Evolutionary conservation across 2,329 filamentous ascomycete species (phyloP), one percentile per base, ranked within the genome.

Genomic region (Dactylellina parvicollis): DNA sequence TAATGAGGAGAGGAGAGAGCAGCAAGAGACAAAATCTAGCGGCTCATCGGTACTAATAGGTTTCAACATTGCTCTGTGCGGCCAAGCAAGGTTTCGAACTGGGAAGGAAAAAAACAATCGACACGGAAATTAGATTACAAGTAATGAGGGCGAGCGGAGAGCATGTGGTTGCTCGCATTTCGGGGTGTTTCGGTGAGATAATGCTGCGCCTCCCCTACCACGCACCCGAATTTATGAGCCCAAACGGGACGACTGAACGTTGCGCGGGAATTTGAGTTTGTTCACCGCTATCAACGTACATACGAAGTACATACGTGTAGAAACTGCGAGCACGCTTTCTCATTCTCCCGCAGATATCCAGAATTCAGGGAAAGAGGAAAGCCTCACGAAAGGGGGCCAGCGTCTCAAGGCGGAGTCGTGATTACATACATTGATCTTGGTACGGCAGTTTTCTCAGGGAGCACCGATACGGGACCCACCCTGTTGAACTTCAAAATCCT

Each of bases 181-280:
- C 59, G 67, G 69, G 69, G 49, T 73, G 60, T 73, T 73, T 60
- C 60, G 69, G 69, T 73, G 69, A 73, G 69, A 73, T 73, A 56
- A 55, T 73, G 60, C 69, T 73, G 69, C 69, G 69, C 69, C 69
- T 73, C 69, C 69, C 69, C 54, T 73, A 52, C 52, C 69, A 65
- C 69, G 69, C 67, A 72, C 46, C 67, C 49, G 22, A n/a, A n/a
- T n/a, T n/a, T n/a, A n/a, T 46, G 4, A 62, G 52, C 52, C 66
- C 56, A 56, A 61, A 56, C 44, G 28, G 50, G 56, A 49, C 38
- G 55, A 14, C 18, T n/a, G 20, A 55, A 22, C 32, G 57, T 46
- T 62, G 49, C 67, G 60, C 69, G 60, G 46, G 54, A 61, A 61
- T 73, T 73, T 73, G 69, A 61, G 69, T 60, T 49, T 46, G 46